Percentiles rank a stretch among this genome's conserved stretches.
Evolutionary conservation across 2,329 filamentous ascomycete genomes (phyloP).

Genomic region (Paraphoma chrysanthemicola): DNA sequence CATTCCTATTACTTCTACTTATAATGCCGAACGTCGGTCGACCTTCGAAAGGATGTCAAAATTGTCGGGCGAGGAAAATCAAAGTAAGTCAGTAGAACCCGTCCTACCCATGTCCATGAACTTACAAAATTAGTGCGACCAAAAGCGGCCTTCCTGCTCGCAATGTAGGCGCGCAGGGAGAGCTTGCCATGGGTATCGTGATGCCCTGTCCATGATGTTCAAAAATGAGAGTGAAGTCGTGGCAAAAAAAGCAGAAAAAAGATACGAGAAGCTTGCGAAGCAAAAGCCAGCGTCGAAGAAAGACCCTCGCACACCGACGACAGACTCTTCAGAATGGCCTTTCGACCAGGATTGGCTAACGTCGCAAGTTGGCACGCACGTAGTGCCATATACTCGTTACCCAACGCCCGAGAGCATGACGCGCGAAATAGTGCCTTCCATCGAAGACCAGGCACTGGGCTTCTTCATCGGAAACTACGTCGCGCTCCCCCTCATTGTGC

Average conservation of each 20-base stretch:
- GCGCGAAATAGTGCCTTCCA: slow-evolving; percentile 21
- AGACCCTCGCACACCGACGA: background rate
- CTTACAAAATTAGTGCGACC: slow-evolving; percentile 34
- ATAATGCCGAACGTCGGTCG: slow-evolving; percentile 33
- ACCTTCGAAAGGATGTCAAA: slow-evolving; percentile 33
- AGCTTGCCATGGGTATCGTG: slow-evolving; percentile 41
- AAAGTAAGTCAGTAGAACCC: slow-evolving; percentile 20
- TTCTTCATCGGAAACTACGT: slow-evolving; percentile 42
- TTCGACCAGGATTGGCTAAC: background rate
- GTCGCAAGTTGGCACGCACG: background rate
- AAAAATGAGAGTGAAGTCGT: slow-evolving; percentile 37
- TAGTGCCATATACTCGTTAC: slow-evolving; percentile 7
- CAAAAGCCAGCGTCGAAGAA: slow-evolving; percentile 3
- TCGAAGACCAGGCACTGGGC: slow-evolving; percentile 37
- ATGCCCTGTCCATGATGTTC: slow-evolving; percentile 39
- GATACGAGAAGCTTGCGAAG: slow-evolving; percentile 32
- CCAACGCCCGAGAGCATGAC: slow-evolving; percentile 19
- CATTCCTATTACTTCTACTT: background rate
- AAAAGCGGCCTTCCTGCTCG: slow-evolving; percentile 39
- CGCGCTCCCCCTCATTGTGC: slow-evolving; percentile 26
- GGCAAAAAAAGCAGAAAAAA: slow-evolving; percentile 29
- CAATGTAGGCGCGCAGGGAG: slow-evolving; percentile 38
- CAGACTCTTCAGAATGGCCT: background rate
- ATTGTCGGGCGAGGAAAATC: slow-evolving; percentile 34
- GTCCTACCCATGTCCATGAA: background rate